phyloP scores from a whole-genome alignment of 2,329 filamentous ascomycete genomes.

The Aspergillus luchuensis region DNA sequence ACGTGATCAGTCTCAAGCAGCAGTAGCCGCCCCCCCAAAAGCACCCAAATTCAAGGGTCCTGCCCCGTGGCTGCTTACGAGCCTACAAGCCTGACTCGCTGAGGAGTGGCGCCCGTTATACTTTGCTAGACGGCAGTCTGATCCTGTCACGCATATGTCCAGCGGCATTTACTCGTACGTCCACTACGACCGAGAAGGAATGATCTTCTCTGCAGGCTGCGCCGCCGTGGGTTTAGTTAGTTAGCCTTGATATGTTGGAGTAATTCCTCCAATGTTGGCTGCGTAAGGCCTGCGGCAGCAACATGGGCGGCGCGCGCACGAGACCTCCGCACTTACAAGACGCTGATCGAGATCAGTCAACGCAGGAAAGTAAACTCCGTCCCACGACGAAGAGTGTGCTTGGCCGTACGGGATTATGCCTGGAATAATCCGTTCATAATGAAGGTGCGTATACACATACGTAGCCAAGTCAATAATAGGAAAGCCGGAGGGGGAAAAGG shows the following conservation, averaged over 20 bases:
- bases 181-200: conserved; percentile 6
- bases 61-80: neutral
- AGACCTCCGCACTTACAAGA: neutral
- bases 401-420: neutral
- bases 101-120: neutral
- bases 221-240: neutral
- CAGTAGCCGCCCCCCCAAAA: neutral
- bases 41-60: conserved; percentile 1
- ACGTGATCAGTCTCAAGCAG: neutral
- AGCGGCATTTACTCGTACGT: neutral
- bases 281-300: neutral
- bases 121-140: neutral
- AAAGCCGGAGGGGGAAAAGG: neutral
- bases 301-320: neutral
- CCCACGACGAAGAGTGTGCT: neutral
- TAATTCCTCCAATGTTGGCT: neutral
- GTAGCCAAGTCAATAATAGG: neutral
- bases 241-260: neutral
- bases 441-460: neutral
- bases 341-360: neutral
- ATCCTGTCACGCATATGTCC: neutral
- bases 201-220: conserved; percentile 4
- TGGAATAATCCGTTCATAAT: neutral
- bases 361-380: neutral
- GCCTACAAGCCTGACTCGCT: neutral